These are phyloP conservation scores for Heterobasidion parviporum DNA, from an alignment of 1,284 basidiomycete species.

Conservation along the genomic window DNA sequence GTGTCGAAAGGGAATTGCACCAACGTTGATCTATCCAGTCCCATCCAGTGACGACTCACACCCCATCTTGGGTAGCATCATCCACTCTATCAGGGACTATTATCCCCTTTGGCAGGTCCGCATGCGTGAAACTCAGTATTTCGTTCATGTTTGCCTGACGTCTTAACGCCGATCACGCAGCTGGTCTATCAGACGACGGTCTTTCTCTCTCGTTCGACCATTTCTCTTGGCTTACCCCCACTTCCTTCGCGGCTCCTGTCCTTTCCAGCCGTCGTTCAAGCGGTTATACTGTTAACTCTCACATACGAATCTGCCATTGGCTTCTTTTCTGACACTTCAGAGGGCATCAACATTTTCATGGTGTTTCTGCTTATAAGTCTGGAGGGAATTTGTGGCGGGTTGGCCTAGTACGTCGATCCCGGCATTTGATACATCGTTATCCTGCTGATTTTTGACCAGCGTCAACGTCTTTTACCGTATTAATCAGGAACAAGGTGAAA, in stretches of 20 bases:
- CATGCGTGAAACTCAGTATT: neutral
- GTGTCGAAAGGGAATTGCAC: conserved; percentile 67
- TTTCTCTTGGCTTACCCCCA: conserved; percentile 81
- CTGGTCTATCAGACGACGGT: conserved; percentile 89
- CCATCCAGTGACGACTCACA: conserved; percentile 53
- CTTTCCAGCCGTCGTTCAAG: conserved; percentile 68
- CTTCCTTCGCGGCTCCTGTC: conserved; percentile 68
- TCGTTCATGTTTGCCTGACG: neutral
- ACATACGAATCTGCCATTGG: conserved; percentile 62
- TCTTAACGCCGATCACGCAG: conserved; percentile 27
- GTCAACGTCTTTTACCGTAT: conserved; percentile 86
- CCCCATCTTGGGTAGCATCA: conserved; percentile 65
- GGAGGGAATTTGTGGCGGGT: conserved; percentile 84
- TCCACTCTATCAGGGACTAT: conserved; percentile 85
- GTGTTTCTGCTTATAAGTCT: conserved; percentile 77
- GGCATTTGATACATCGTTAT: neutral
- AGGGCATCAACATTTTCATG: conserved; percentile 48
- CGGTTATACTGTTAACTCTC: conserved; percentile 50
- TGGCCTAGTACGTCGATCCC: conserved; percentile 68
- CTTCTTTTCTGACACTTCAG: conserved; percentile 44
- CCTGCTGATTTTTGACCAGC: conserved; percentile 26
- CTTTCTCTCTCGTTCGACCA: conserved; percentile 90
- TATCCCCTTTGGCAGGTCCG: conserved; percentile 90
- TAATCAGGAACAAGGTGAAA: conserved; percentile 53
- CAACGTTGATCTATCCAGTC: conserved; percentile 86